Percentiles rank a stretch among this genome's conserved stretches.
Evolutionary conservation across 169 alveolate genomes (phyloP).

Genomic region (Hepatocystis sp.): DNA sequence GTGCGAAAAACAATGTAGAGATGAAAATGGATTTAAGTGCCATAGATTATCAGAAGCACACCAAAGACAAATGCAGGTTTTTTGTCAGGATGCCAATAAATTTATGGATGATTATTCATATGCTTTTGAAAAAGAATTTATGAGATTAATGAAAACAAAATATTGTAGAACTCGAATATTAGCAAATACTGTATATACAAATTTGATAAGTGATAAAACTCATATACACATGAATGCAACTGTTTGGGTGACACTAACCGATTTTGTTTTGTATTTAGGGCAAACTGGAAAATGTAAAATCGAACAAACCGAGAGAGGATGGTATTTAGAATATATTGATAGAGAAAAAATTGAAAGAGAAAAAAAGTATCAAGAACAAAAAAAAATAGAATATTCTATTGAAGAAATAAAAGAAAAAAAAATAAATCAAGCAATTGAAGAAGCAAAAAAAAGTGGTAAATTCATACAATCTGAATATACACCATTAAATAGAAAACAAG

Average conservation of each 20-base stretch:
- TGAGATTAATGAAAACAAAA: constrained; percentile 91
- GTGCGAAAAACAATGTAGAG: constrained; percentile 97
- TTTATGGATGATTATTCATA: constrained; percentile 94
- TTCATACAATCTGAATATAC: constrained; percentile 71
- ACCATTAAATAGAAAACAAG: constrained; percentile 25
- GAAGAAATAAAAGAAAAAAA: constrained; percentile 67
- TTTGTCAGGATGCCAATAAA: constrained; percentile 91
- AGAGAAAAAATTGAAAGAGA: constrained; percentile 86
- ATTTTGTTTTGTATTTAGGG: constrained; percentile 92
- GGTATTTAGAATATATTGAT: constrained; percentile 93
- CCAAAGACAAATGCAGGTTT: constrained; percentile 94
- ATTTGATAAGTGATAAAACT: constrained; percentile 91
- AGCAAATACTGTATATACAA: constrained; percentile 93
- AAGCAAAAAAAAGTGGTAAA: constrained; percentile 64
- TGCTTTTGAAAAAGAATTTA: constrained; percentile 92
- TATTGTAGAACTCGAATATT: constrained; percentile 87
- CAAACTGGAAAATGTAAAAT: constrained; percentile 92
- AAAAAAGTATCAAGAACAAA: constrained; percentile 52
- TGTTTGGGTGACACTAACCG: constrained; percentile 94
- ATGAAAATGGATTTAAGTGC: constrained; percentile 96
- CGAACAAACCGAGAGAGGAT: constrained; percentile 94
- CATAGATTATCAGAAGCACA: constrained; percentile 95
- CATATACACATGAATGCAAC: constrained; percentile 97
- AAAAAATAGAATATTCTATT: constrained; percentile 68
- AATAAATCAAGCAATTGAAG: constrained; percentile 65